Base-by-base conservation (phyloP, 371 early-diverging fungal genomes). In the Entomophthora muscae region DNA sequence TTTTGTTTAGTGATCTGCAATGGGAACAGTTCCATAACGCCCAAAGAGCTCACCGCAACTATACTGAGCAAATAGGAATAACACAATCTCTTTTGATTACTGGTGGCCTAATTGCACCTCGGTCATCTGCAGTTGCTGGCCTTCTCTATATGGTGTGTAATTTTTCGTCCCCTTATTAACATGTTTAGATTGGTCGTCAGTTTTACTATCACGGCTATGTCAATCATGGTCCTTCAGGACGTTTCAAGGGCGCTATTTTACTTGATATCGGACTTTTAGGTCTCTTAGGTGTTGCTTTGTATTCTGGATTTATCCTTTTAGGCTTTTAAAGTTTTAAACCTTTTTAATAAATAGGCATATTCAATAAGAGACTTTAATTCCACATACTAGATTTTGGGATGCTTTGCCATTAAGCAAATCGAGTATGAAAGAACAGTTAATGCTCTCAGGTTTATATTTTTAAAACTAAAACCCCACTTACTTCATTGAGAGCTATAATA, bases 131-230 rank as follows among this genome's bases (percentile, higher is more conserved):
- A 22, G 22, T 17, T n/a, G 3, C n/a, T 32, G 60, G 32, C 24
- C 21, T 29, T n/a, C 22, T 33, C 42, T 59, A 59, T 29, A 59
- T 59, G 2, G 60, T 59, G 42, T 7, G 2, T 3, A n/a, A n/a
- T n/a, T n/a, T n/a, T 32, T 32, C 42, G 12, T 32, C 17, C 22
- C 13, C 10, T 22, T 32, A n/a, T 21, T 22, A 17, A 22, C 24
- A 32, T 59, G 17, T 32, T 59, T n/a, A 59, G 60, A 12, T 33
- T 59, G 60, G 60, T 32, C 60, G 60, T 59, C 60, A 59, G 24
- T n/a, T 59, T 2, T 59, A 59, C 24, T 30, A 30, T 29, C 31
- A 59, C 22, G 60, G 60, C 7, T 59, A 59, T 22, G 12, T 59
- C n/a, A 30, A 32, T 23, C 2, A 30, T 3, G 60, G 60, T 1